phyloP scores from a whole-genome alignment of 768 basidiomycete species.

The Gloeophyllum trabeum region DNA sequence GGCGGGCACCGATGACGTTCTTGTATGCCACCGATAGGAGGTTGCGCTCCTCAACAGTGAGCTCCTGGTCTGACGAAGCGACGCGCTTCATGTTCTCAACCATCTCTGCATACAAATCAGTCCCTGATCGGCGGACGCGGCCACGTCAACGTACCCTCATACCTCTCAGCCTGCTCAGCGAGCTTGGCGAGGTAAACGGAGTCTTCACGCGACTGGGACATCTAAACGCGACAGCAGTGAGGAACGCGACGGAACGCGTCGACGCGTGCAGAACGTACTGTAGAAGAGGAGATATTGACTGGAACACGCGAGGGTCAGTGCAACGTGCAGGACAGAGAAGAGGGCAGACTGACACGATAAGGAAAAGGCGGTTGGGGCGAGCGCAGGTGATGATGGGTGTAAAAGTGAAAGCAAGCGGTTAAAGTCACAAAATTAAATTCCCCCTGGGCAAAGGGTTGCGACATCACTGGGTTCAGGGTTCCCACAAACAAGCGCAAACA shows the following conservation, averaged over 20 bases:
- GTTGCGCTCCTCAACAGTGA: conserved; percentile 97
- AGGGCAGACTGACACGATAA: conserved; percentile 26
- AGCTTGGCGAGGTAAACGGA: conserved; percentile 99
- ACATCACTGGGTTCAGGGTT: conserved; percentile 2
- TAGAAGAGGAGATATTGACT: conserved; percentile 16
- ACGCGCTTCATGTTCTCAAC: conserved; percentile 99
- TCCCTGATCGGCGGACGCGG: too few species aligned
- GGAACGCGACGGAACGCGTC: conserved; percentile 21
- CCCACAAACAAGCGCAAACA: too few species aligned
- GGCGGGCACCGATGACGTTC: conserved; percentile 97
- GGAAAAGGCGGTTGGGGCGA: conserved; percentile 21
- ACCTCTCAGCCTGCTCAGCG: conserved; percentile 99
- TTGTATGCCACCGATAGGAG: conserved; percentile 97
- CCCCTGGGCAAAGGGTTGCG: conserved; percentile 31
- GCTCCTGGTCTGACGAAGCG: conserved; percentile 94
- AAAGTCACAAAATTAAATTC: conserved; percentile 50
- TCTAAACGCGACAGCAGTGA: conserved; percentile 26
- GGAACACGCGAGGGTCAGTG: conserved; percentile 20
- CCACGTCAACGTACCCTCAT: conserved; percentile 83
- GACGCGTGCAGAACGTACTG: conserved; percentile 32
- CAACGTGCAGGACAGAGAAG: conserved; percentile 18
- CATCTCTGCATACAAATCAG: conserved; percentile 85
- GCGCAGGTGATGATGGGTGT: conserved; percentile 35
- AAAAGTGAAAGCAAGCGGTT: conserved; percentile 30
- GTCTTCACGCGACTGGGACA: conserved; percentile 86